Percentiles rank a stretch among this genome's conserved stretches.
phyloP scores from a whole-genome alignment of 768 basidiomycete species.

The Phlegmacium glaucopus region DNA sequence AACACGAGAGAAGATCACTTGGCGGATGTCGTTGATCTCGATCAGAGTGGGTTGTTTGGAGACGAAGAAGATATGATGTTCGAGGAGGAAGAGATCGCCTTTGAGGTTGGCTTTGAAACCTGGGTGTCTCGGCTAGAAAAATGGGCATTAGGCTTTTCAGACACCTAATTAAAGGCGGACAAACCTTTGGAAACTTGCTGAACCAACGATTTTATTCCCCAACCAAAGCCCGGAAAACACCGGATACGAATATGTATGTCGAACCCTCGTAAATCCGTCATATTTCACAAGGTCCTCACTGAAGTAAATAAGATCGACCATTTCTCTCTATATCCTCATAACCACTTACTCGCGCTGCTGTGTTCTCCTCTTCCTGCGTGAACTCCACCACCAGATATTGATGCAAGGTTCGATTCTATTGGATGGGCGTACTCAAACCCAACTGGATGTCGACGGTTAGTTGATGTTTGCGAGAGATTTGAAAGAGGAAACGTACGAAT shows the following conservation, averaged over 20 bases:
- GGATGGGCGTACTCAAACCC: conserved; percentile 87
- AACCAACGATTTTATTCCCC: conserved; percentile 87
- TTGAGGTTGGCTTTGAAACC: no score
- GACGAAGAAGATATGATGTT: no score
- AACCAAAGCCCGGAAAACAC: conserved; percentile 90
- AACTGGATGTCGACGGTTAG: conserved; percentile 45
- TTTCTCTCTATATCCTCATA: neutral
- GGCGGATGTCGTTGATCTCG: no score
- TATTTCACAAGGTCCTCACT: conserved; percentile 78
- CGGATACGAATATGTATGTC: conserved; percentile 92
- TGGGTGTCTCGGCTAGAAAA: no score
- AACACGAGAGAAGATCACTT: conserved; percentile 87
- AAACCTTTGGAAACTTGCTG: conserved; percentile 83
- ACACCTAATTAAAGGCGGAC: no score
- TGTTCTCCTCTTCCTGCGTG: conserved; percentile 94
- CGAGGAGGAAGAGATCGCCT: no score
- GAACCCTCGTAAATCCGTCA: conserved; percentile 92
- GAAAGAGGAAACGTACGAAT: conserved; percentile 63
- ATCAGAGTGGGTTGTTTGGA: no score
- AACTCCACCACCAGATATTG: no score
- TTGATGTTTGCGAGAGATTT: neutral
- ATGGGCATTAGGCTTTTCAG: no score
- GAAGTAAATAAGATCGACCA: neutral
- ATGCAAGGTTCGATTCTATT: conserved; percentile 97
- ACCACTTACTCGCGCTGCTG: conserved; percentile 78